These are phyloP conservation scores for Setaria italica DNA, from an alignment of 202 grass and related monocot species.

Conservation along the genomic window DNA sequence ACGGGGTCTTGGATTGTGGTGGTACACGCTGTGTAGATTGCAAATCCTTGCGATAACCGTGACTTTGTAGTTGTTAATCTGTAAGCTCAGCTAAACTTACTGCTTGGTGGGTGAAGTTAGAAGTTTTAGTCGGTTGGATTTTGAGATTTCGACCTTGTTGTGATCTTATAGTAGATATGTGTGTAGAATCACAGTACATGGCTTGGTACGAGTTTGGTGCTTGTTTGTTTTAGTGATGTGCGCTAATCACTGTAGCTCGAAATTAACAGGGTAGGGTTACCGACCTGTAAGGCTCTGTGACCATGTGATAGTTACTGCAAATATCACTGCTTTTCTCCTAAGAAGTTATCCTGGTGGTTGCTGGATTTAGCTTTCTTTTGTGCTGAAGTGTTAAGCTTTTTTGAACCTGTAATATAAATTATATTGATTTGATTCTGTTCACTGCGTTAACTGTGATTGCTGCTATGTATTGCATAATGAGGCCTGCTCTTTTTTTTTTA, in stretches of 20 bases:
- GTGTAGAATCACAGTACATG: neutral
- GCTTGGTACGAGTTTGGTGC: neutral
- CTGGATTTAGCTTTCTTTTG: neutral
- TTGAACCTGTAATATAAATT: neutral
- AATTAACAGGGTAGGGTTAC: neutral
- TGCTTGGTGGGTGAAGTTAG: neutral
- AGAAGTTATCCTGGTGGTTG: neutral
- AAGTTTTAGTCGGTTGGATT: neutral
- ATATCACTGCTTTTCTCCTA: neutral
- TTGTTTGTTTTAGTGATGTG: neutral
- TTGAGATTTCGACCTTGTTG: neutral
- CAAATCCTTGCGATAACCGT: neutral
- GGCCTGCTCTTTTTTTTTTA: neutral
- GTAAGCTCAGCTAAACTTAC: neutral
- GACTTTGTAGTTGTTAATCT: neutral
- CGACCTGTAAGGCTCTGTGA: neutral
- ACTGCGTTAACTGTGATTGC: neutral
- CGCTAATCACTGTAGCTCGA: neutral
- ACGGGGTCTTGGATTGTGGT: neutral
- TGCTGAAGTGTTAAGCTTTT: neutral
- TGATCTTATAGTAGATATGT: neutral
- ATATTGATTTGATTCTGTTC: neutral
- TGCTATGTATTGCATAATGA: neutral
- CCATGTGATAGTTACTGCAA: neutral
- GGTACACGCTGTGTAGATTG: neutral